phyloP scores from a whole-genome alignment of 768 basidiomycete species.

The Boletus pseudo-olivaceus region DNA sequence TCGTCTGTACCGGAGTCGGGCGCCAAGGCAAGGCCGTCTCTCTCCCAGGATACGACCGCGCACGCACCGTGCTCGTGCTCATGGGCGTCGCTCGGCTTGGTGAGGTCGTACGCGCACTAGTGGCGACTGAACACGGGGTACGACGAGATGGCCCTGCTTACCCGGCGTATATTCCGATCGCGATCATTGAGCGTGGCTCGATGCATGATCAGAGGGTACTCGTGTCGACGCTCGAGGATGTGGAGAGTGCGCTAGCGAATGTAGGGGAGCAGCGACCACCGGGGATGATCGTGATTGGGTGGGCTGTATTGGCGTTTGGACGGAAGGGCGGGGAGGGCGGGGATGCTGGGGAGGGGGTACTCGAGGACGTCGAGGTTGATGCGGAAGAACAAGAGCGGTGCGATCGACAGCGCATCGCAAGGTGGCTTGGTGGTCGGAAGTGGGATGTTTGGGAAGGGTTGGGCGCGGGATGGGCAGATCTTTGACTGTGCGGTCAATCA shows the following conservation, averaged over 20 bases:
- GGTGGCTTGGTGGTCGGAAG: slow-evolving; percentile 55
- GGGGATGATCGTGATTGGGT: slow-evolving; percentile 95
- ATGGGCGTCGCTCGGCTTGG: slow-evolving; percentile 93
- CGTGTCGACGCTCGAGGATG: slow-evolving; percentile 68
- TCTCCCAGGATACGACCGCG: slow-evolving; percentile 85
- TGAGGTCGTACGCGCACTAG: slow-evolving; percentile 65
- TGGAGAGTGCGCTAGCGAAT: slow-evolving; percentile 67
- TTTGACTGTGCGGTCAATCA: slow-evolving; percentile 6
- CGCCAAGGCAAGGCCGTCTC: slow-evolving; percentile 75
- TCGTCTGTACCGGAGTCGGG: slow-evolving; percentile 94
- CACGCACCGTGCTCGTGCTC: slow-evolving; percentile 76
- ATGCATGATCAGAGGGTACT: slow-evolving; percentile 90
- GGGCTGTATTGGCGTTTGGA: slow-evolving; percentile 73
- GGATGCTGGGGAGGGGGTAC: slow-evolving; percentile 55
- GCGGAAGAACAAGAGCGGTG: slow-evolving; percentile 4
- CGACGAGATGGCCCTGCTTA: slow-evolving; percentile 58
- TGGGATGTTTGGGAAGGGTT: slow-evolving; percentile 72
- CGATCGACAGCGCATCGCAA: slow-evolving; percentile 43
- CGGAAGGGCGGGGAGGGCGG: slow-evolving; percentile 41
- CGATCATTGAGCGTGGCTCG: slow-evolving; percentile 92
- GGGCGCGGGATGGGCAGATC: slow-evolving; percentile 38
- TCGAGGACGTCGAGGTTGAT: slow-evolving; percentile 52
- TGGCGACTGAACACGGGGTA: slow-evolving; percentile 28
- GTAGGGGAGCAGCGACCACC: slow-evolving; percentile 88
- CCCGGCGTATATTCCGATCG: slow-evolving; percentile 77